Conservation (phyloP, 2,329 filamentous ascomycete genomes). For the Dactylellina leptospora region DNA sequence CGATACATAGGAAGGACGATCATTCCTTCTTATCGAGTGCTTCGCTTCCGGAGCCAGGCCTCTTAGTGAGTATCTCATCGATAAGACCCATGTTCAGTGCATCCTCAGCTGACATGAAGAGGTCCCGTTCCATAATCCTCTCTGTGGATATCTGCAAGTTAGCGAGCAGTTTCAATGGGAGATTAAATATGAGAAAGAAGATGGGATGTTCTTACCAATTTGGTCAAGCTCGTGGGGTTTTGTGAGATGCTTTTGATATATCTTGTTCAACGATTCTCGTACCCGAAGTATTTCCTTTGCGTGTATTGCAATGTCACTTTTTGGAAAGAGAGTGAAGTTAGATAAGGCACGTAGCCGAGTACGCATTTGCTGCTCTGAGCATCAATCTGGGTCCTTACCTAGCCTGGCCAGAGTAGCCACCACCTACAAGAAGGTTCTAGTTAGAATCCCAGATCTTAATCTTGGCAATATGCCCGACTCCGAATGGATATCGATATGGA, state of each 20-base stretch:
- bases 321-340: not conserved
- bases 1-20: not conserved
- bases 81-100: constrained; percentile 90
- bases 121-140: constrained; percentile 95
- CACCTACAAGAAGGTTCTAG: constrained; percentile 50
- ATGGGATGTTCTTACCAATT: constrained; percentile 63
- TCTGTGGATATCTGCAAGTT: constrained; percentile 62
- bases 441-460: constrained; percentile 16
- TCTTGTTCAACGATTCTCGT: constrained; percentile 84
- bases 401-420: constrained; percentile 71
- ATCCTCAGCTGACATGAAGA: constrained; percentile 88
- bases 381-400: constrained; percentile 58
- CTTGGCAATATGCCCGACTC: not conserved
- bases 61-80: constrained; percentile 80
- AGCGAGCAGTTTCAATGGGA: not conserved
- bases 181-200: not conserved
- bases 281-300: constrained; percentile 94
- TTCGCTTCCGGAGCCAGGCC: constrained; percentile 61
- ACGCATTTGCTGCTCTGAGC: not conserved
- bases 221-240: constrained; percentile 78
- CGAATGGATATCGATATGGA: not conserved
- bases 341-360: constrained; percentile 11
- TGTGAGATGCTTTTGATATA: constrained; percentile 87
- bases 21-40: constrained; percentile 30
- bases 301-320: constrained; percentile 86